These are phyloP conservation scores for Microthlaspi erraticum DNA, from an alignment of 345 rosid species.

Conservation along the genomic window DNA sequence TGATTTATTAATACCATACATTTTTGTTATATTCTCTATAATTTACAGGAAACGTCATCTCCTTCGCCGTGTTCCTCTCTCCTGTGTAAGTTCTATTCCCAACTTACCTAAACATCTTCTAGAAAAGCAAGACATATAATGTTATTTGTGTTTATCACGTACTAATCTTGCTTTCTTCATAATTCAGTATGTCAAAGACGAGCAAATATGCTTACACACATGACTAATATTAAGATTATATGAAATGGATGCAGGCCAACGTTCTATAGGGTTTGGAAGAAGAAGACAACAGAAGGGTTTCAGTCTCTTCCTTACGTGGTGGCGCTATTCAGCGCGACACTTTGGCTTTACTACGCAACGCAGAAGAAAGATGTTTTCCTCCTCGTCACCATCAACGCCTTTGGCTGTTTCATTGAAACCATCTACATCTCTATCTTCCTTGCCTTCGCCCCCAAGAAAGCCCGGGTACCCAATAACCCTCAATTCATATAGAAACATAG, in stretches of 20 bases:
- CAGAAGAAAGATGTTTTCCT: slow-evolving; percentile 60
- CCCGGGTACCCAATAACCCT: slow-evolving; percentile 46
- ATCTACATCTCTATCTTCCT: slow-evolving; percentile 61
- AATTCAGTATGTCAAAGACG: neutral
- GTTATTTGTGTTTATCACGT: neutral
- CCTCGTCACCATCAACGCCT: slow-evolving; percentile 67
- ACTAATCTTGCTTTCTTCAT: neutral
- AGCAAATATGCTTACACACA: neutral
- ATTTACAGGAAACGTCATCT: slow-evolving; percentile 67
- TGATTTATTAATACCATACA: neutral
- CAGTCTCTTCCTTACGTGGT: slow-evolving; percentile 69
- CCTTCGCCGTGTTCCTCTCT: slow-evolving; percentile 62
- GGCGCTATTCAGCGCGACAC: slow-evolving; percentile 69
- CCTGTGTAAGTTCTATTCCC: slow-evolving; percentile 61
- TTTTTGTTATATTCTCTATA: slow-evolving; percentile 16
- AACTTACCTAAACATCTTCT: slow-evolving; percentile 4
- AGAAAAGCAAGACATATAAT: neutral
- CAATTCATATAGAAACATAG: neutral
- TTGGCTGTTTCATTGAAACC: slow-evolving; percentile 69
- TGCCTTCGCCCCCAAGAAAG: slow-evolving; percentile 56
- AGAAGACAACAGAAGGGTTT: slow-evolving; percentile 77
- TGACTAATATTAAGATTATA: neutral
- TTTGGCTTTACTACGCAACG: slow-evolving; percentile 69
- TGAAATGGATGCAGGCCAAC: slow-evolving; percentile 59
- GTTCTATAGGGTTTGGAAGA: slow-evolving; percentile 61